phyloP scores from a whole-genome alignment of 2,329 filamentous ascomycete genomes.

The Neoscytalidium dimidiatum region DNA sequence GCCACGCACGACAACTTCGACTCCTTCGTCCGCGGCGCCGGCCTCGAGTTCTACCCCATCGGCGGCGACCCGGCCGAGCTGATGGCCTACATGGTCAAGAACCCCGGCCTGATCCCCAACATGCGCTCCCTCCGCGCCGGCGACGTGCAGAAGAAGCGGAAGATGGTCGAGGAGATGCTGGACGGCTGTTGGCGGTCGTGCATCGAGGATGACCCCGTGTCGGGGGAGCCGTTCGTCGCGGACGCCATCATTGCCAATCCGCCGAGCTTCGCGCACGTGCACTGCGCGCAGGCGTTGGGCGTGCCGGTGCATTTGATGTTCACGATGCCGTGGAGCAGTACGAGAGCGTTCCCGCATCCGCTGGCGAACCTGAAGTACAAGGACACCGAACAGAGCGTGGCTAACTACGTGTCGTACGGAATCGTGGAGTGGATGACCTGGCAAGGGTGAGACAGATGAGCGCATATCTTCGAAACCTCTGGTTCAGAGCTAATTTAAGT shows the following conservation, averaged over 20 bases:
- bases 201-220: slow-evolving; percentile 11
- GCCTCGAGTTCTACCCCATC: slow-evolving; percentile 60
- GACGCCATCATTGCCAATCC: slow-evolving; percentile 27
- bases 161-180: slow-evolving; percentile 32
- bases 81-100: slow-evolving; percentile 74
- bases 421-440: slow-evolving; percentile 54
- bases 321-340: slow-evolving; percentile 53
- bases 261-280: slow-evolving; percentile 24
- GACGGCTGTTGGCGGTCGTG: slow-evolving; percentile 36
- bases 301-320: slow-evolving; percentile 28
- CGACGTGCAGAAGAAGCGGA: slow-evolving; percentile 28
- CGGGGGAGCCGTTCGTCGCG: slow-evolving; percentile 20
- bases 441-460: slow-evolving; percentile 47
- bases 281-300: slow-evolving; percentile 24
- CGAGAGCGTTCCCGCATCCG: slow-evolving; percentile 51
- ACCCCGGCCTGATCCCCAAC: slow-evolving; percentile 62
- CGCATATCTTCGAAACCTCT: neutral
- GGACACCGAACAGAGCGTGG: slow-evolving; percentile 34
- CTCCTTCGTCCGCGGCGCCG: slow-evolving; percentile 54
- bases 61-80: slow-evolving; percentile 57
- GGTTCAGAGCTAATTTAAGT: slow-evolving; percentile 29
- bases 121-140: slow-evolving; percentile 31
- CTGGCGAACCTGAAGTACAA: slow-evolving; percentile 49
- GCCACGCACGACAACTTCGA: slow-evolving; percentile 59
- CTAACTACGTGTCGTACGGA: slow-evolving; percentile 50